Evolutionary conservation across 2,329 filamentous ascomycete species (phyloP).

Genomic region (Colletotrichum musicola): DNA sequence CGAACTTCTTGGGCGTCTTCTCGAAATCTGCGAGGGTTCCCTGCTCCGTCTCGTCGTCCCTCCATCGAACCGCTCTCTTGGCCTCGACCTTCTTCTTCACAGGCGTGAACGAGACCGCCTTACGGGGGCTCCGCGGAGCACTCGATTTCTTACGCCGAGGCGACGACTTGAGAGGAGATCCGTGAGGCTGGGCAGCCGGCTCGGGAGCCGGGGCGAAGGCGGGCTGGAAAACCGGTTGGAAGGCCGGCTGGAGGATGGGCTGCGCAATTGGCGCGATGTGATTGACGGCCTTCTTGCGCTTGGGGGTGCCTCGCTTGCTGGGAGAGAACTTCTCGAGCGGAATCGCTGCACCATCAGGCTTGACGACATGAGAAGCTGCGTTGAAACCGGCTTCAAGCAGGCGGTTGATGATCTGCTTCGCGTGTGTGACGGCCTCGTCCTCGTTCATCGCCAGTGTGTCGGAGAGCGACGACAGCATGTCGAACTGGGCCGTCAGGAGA

Average conservation of each 20-base stretch:
- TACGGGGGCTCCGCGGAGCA: conserved; percentile 59
- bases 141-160: conserved; percentile 82
- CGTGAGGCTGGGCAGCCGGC: conserved; percentile 42
- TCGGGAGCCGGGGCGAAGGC: conserved; percentile 51
- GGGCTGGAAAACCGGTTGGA: conserved; percentile 49
- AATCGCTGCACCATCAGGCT: conserved; percentile 80
- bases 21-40: conserved; percentile 91
- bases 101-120: conserved; percentile 84
- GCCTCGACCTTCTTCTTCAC: conserved; percentile 79
- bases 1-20: conserved; percentile 82
- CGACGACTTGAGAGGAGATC: conserved; percentile 79
- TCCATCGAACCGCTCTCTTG: conserved; percentile 89
- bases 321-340: conserved; percentile 78
- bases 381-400: conserved; percentile 82
- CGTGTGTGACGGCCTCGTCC: conserved; percentile 83
- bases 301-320: conserved; percentile 79
- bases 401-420: conserved; percentile 80
- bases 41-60: conserved; percentile 86
- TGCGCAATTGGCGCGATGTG: conserved; percentile 59
- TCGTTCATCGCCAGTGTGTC: conserved; percentile 87
- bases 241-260: conserved; percentile 54
- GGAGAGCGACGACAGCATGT: conserved; percentile 85
- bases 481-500: conserved; percentile 90
- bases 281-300: conserved; percentile 71
- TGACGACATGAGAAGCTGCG: conserved; percentile 86